Base-by-base conservation (phyloP, 495 filamentous ascomycete genomes). In the Hypoxylon fragiforme region DNA sequence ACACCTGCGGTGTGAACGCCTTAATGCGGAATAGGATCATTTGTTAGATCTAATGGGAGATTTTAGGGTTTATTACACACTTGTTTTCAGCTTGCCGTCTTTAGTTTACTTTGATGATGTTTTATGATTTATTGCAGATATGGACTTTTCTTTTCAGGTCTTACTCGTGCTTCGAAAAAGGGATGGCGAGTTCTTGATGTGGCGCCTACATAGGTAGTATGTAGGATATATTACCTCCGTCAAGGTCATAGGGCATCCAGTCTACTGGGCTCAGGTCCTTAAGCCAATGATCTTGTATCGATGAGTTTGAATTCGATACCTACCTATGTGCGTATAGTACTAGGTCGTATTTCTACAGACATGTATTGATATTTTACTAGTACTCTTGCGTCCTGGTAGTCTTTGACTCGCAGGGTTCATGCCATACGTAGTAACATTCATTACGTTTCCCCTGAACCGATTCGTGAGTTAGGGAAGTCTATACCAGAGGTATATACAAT, bases 371-470 rank as follows among this genome's bases (percentile, higher is more conserved):
- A n/a, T n/a, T n/a, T n/a, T n/a, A n/a, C n/a, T n/a, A n/a, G n/a
- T n/a, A n/a, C n/a, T n/a, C n/a, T n/a, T n/a, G n/a, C n/a, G n/a
- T 21, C 15, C 12, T 22, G 6, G 18, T 15, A 32, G 2, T 16
- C 6, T 8, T 52, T 46, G 42, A 61, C 57, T 47, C 45, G 57
- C 35, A 54, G 44, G 35, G 41, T 50, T 55, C 18, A 9, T 28
- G 9, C 4, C 24, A 28, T 28, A 28, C 24, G 4, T 28, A 28
- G 24, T 28, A 28, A n/a, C n/a, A n/a, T n/a, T n/a, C n/a, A n/a
- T n/a, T n/a, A n/a, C n/a, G n/a, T 36, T 14, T 30, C 44, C 22
- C 14, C 14, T 53, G 22, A 39, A 32, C 34, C 35, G 46, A 57
- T 34, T 35, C 37, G 15, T 35, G 5, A 30, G 5, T 5, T 16